Evolutionary conservation across 352 stramenopile genomes (phyloP).

Genomic region (Halophytophthora batemanensis): DNA sequence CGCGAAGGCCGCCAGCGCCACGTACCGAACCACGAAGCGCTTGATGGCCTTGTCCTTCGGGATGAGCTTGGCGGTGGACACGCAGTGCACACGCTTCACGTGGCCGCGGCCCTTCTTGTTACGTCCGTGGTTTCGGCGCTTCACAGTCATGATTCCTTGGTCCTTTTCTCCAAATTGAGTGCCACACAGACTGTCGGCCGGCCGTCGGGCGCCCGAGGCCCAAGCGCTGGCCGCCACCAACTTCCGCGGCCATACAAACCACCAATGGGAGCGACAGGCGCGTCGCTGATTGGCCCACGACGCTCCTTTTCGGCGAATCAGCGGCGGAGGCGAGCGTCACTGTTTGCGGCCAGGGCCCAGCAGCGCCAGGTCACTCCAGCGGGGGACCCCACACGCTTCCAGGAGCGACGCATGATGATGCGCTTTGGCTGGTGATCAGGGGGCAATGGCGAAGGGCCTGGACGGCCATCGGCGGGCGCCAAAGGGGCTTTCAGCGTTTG

Average conservation of each 20-base stretch:
- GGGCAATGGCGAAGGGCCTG: too few relatives aligned
- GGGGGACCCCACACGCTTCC: too few relatives aligned
- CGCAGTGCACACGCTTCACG: conserved; percentile 98
- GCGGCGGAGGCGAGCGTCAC: neutral
- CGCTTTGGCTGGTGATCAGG: too few relatives aligned
- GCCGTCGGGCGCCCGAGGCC: conserved; percentile 12
- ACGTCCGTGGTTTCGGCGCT: conserved; percentile 97
- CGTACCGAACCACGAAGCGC: conserved; percentile 89
- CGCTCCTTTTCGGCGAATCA: conserved; percentile 21
- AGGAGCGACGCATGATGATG: too few relatives aligned
- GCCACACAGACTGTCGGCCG: conserved; percentile 4
- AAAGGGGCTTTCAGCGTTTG: too few relatives aligned
- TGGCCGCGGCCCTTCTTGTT: conserved; percentile 99
- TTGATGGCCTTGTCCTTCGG: conserved; percentile 96
- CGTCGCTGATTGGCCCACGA: conserved; percentile 26
- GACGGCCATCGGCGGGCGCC: too few relatives aligned
- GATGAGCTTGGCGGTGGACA: conserved; percentile 98
- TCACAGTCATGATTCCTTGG: conserved; percentile 97
- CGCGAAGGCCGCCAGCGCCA: conserved; percentile 5
- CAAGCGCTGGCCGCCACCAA: conserved; percentile 52
- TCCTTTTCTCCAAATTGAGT: conserved; percentile 88
- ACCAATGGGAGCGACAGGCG: conserved; percentile 11
- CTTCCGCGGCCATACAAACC: conserved; percentile 35
- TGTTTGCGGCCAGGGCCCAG: neutral
- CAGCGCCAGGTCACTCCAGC: too few relatives aligned